These are phyloP conservation scores for Fusarium acutatum DNA, from an alignment of 2,329 filamentous ascomycete genomes.

Conservation along the genomic window DNA sequence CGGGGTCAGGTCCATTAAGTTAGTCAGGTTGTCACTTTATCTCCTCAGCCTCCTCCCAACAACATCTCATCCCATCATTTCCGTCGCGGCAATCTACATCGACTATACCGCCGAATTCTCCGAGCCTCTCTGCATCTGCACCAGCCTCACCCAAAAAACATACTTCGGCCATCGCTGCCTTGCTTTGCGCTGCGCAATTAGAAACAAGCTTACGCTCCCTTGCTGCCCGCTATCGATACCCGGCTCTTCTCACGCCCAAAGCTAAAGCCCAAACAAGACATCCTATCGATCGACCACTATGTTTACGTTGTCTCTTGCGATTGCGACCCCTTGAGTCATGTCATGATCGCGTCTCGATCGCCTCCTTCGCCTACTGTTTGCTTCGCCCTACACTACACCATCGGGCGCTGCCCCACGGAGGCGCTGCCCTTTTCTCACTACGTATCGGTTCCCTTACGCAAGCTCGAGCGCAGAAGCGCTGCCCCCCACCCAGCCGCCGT, in stretches of 20 bases:
- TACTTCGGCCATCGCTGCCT: constrained; percentile 6
- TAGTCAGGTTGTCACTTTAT: constrained; percentile 16
- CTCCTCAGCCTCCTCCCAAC: constrained; percentile 26
- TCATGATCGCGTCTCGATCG: constrained; percentile 39
- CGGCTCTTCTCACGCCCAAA: constrained; percentile 10
- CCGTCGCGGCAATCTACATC: constrained; percentile 5
- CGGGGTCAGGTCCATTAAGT: constrained; percentile 3
- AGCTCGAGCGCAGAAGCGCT: constrained; percentile 21
- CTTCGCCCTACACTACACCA: constrained; percentile 31
- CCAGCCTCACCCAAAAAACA: constrained; percentile 1
- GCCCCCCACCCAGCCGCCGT: constrained; percentile 29
- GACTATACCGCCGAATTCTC: constrained; percentile 4
- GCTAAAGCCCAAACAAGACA: constrained; percentile 3
- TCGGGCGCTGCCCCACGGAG: constrained; percentile 31
- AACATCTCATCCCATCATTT: constrained; percentile 3
- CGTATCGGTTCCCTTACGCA: constrained; percentile 22
- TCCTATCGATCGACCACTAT: constrained; percentile 30
- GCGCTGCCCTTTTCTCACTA: constrained; percentile 26
- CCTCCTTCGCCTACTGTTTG: constrained; percentile 31
- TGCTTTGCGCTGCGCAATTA: constrained; percentile 5
- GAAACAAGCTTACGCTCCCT: constrained; percentile 16
- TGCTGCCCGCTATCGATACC: constrained; percentile 25
- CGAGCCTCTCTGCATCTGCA: not conserved
- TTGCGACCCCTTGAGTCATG: constrained; percentile 40
- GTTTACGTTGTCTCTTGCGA: constrained; percentile 33